phyloP scores from a whole-genome alignment of 768 basidiomycete genomes.

The Mycena vulgaris region DNA sequence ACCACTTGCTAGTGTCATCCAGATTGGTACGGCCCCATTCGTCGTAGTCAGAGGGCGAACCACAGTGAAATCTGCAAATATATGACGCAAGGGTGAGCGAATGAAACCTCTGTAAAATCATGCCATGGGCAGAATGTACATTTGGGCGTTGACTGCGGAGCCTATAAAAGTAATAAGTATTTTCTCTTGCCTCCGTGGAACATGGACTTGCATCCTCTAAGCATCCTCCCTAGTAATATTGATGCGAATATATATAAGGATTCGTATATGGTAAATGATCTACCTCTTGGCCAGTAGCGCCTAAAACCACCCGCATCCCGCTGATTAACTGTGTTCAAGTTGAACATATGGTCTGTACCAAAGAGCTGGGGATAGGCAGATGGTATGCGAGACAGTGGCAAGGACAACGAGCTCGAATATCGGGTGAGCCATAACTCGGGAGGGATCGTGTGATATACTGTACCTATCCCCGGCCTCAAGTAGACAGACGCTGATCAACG shows the following conservation, averaged over 20 bases:
- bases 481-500: slow-evolving; percentile 64
- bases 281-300: slow-evolving; percentile 11
- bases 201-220: slow-evolving; percentile 13
- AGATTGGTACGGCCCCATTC: slow-evolving; percentile 67
- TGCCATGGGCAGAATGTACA: slow-evolving; percentile 42
- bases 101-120: not conserved
- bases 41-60: slow-evolving; percentile 78
- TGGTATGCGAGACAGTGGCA: slow-evolving; percentile 1
- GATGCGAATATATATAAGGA: not conserved
- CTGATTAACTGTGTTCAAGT: not conserved
- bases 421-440: not conserved
- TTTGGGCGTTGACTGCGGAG: slow-evolving; percentile 76
- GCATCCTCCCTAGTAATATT: too few species aligned
- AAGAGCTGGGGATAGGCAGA: slow-evolving; percentile 1
- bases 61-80: slow-evolving; percentile 63
- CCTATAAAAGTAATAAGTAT: slow-evolving; percentile 53
- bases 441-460: not conserved
- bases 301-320: not conserved
- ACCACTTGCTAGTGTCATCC: slow-evolving; percentile 70
- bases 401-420: not conserved
- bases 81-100: not conserved
- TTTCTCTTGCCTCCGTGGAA: too few species aligned
- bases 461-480: slow-evolving; percentile 76
- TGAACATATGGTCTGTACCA: not conserved
- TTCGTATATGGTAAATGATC: not conserved